These are phyloP conservation scores for Yamadazyma triangularis DNA, from an alignment of 1,139 yeast species.

Conservation along the genomic window DNA sequence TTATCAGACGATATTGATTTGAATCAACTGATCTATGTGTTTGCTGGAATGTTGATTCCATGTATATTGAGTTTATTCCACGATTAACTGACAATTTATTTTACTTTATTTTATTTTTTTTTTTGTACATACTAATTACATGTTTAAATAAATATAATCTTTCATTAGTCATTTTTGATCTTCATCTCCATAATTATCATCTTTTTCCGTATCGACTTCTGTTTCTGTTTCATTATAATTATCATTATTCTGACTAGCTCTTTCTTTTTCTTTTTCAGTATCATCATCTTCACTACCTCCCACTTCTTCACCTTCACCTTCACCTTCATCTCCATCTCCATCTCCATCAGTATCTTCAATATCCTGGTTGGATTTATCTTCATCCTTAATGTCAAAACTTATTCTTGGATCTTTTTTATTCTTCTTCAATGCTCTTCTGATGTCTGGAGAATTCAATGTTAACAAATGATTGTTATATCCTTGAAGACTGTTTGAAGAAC, in stretches of 20 bases:
- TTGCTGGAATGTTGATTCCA: not conserved
- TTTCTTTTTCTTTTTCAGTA: no score
- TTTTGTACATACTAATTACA: no score
- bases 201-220: no score
- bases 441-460: slow-evolving; percentile 15
- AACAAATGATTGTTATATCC: slow-evolving; percentile 3
- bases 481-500: slow-evolving; percentile 1
- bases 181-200: no score
- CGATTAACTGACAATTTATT: not conserved
- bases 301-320: not conserved
- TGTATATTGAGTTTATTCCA: not conserved
- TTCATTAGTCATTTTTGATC: no score
- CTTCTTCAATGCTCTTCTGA: slow-evolving; percentile 11
- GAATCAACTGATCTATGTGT: not conserved
- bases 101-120: no score
- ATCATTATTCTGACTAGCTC: no score
- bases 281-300: no score
- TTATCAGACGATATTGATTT: not conserved
- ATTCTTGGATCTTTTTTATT: slow-evolving; percentile 4
- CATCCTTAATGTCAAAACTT: not conserved
- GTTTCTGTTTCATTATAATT: no score
- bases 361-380: not conserved
- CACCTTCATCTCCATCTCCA: not conserved
- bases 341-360: not conserved
- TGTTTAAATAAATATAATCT: no score